Base-by-base conservation (phyloP, 139 green algal genomes). In the Asterochloris erici region DNA sequence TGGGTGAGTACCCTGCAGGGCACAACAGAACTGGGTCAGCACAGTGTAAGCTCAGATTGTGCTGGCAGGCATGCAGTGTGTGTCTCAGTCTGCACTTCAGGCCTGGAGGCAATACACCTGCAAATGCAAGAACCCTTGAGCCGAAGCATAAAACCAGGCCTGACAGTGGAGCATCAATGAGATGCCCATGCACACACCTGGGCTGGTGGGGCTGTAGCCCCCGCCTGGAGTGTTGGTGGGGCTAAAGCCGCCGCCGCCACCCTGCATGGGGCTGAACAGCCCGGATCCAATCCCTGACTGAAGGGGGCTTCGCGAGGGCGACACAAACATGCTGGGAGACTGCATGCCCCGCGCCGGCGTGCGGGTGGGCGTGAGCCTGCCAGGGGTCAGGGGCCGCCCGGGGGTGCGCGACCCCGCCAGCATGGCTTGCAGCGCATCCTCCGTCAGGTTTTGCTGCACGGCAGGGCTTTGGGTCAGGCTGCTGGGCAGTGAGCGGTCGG, bases 241-340 rank as follows among this genome's bases (percentile, higher is more conserved):
- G 66, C 79, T 82, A 15, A 84, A 84, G 11, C 23, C 83, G n/a
- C 84, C 86, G 47, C 86, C 78, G 75, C 94, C 92, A 27, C 92
- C 92, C 11, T 85, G 90, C 79, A 88, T 79, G 60, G 84, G 71
- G 15, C 47, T 81, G 9, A 77, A 78, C 24, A n/a, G 60, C 24
- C 76, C 76, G 68, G 47, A 80, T 24, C 38, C 68, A 11, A 80
- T 28, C 60, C 76, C 76, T 60, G 76, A 61, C 76, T 70, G 60
- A 9, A 62, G 76, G 60, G 76, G 68, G 12, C 66, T 71, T 2
- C 38, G 38, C 38, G 38, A 54, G 38, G 38, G 38, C 38, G 38
- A 54, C 38, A 54, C 38, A 54, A 54, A 54, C 38, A 54, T 54
- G 38, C 38, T 54, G 38, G 38, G 38, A 6, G 38, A 54, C 38